Base-by-base conservation (phyloP, 495 filamentous ascomycete species). In the Aspergillus saccharolyticus region DNA sequence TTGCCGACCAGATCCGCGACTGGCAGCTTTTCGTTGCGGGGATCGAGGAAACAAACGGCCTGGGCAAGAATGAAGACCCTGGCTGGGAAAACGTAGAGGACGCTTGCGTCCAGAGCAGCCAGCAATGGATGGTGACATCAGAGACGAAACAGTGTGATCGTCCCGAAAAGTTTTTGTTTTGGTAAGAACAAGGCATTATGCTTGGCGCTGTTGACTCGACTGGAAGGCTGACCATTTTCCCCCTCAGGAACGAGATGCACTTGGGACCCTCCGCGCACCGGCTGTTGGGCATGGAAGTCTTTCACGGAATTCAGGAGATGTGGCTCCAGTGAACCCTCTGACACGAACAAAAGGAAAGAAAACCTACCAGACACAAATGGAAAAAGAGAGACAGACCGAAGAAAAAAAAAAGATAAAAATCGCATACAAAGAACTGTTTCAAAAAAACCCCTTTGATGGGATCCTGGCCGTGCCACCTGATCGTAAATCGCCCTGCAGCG, bases 91-190 rank as follows among this genome's bases (percentile, higher is more conserved):
- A 78, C 55, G 66, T 77, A 24, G 66, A 61, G 15, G 62, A 70
- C 45, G 63, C 71, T 21, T 78, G 70, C 56, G 64, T 74, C 52
- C 56, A 70, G 62, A 67, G 56, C 50, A 65, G 60, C 21, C 60
- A 63, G 60, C 60, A 64, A 46, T 66, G 58, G 58, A 64, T 71
- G 63, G 69, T 72, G 66, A 68, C 70, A 64, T 73, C 70, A 70
- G 70, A 70, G 52, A 47, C 52, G 47, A 65, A 65, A 59, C 51
- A 64, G 63, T 82, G 79, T 65, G 69, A 72, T 33, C 60, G 74
- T 45, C 80, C 78, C 2, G 70, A 77, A 9, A 76, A 71, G 52
- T 82, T 74, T 64, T 70, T 82, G 28, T 81, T 83, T 65, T 80
- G 78, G 80, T 81, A 68, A 69, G 72, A 62, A 17, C 25, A 21